Evolutionary conservation across 2,329 filamentous ascomycete species (phyloP).

Genomic region (Colletotrichum nymphaeae): DNA sequence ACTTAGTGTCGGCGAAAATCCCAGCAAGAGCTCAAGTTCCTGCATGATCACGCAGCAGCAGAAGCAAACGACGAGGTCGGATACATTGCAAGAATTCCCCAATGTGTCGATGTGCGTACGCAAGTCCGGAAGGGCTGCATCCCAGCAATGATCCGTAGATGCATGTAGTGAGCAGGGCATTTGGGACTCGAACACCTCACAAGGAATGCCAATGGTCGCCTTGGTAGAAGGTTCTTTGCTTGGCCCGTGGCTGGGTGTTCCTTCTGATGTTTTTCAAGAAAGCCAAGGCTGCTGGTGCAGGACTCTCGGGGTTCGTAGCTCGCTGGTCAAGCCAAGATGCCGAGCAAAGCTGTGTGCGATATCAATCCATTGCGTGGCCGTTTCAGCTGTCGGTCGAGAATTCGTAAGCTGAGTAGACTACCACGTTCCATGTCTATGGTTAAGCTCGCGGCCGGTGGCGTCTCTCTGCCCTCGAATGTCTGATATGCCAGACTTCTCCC

Average conservation of each 20-base stretch:
- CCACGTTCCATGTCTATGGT: background rate
- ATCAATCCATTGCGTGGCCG: background rate
- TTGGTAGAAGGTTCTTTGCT: background rate
- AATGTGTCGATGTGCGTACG: constrained; percentile 7
- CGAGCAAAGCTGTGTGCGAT: background rate
- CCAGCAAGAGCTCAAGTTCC: constrained; percentile 10
- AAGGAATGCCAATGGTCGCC: constrained; percentile 2
- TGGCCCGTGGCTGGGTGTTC: constrained; percentile 16
- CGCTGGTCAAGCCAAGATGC: background rate
- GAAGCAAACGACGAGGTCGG: background rate
- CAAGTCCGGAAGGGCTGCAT: constrained; percentile 15
- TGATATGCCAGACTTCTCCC: background rate
- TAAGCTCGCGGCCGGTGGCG: background rate
- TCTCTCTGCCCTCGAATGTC: background rate
- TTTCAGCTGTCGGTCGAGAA: background rate
- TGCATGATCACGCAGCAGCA: background rate
- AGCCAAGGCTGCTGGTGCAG: background rate
- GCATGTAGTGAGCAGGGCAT: background rate
- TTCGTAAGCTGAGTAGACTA: background rate
- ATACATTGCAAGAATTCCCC: background rate
- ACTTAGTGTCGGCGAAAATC: background rate
- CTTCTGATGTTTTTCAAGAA: background rate
- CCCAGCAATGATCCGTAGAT: background rate
- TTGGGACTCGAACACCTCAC: constrained; percentile 9
- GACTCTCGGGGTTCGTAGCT: background rate